These are phyloP conservation scores for Fusarium sp. DNA, from an alignment of 2,329 filamentous ascomycete genomes.

Conservation along the genomic window DNA sequence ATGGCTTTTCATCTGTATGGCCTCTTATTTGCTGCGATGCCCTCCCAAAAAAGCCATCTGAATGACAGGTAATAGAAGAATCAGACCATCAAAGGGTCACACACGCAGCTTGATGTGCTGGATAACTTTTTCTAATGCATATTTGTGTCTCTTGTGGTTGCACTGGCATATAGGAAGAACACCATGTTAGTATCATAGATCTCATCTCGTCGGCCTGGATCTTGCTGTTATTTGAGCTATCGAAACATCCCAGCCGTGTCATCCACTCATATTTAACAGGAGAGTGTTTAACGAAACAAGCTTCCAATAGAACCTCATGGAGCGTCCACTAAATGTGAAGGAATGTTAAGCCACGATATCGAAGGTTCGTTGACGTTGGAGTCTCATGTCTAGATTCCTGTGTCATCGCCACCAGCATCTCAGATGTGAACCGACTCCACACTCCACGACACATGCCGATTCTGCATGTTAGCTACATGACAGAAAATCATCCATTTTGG, in stretches of 20 bases:
- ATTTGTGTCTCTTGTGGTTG: constrained; percentile 17
- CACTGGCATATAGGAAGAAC: constrained; percentile 1
- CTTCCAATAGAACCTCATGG: constrained; percentile 5
- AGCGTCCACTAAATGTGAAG: neutral
- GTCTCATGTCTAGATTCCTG: constrained; percentile 6
- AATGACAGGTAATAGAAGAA: constrained; percentile 12
- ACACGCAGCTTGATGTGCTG: constrained; percentile 10
- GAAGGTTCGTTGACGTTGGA: neutral
- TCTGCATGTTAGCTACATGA: constrained; percentile 1
- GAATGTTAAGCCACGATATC: neutral
- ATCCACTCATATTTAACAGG: neutral
- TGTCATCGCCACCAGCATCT: constrained; percentile 2
- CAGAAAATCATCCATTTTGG: neutral
- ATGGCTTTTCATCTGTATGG: constrained; percentile 3
- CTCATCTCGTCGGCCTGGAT: constrained; percentile 31
- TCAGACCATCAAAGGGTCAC: constrained; percentile 35
- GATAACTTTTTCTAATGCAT: constrained; percentile 27
- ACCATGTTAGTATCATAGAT: constrained; percentile 28
- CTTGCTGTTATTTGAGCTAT: neutral
- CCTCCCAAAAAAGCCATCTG: constrained; percentile 20
- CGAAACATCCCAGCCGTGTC: neutral
- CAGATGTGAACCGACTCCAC: constrained; percentile 12
- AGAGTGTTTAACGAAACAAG: neutral
- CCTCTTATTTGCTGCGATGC: constrained; percentile 15
- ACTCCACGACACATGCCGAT: constrained; percentile 16